Evolutionary conservation across 2,329 filamentous ascomycete species (phyloP), one percentile per base, ranked within the genome.

Genomic region (Penicillium sp.): DNA sequence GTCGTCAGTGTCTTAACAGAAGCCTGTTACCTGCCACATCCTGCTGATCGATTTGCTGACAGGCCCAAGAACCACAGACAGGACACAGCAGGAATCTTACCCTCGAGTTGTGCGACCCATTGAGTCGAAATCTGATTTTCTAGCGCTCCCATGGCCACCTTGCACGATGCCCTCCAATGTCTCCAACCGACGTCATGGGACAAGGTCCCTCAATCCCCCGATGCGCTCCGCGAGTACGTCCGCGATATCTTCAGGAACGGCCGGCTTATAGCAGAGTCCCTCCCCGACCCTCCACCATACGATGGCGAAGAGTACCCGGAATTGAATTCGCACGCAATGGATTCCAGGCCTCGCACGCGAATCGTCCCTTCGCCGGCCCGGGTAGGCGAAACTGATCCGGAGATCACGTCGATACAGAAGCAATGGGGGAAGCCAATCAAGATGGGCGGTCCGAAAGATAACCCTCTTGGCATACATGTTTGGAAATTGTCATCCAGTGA

Each of bases 401-500:
- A 85, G n/a, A 80, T 86, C 35, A 79, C 79, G 31, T 78, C 83
- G 19, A 77, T 96, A n/a, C 87, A 88, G 59, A 90, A 90, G 70
- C 85, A 91, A 75, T 97, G 94, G 92, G 85, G 86, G 44, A 96
- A 96, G 74, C 89, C 92, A 43, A 78, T 93, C 75, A 76, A 74
- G 44, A 60, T 74, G 50, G 77, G 91, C 56, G 86, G 83, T 43
- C 76, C 84, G 3, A 87, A 83, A 65, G 88, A 93, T 19, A 95
- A 96, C 69, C 90, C 91, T 0, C 80, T 91, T 9, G 87, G 83
- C 0, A 87, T 97, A 61, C 83, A 82, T 56, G 87, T 97, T 24
- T 96, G 90, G 78, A 96, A 96, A 74, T 82, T 95, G 60, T 79
- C 83, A 0, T 86, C 89, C 2, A 89, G 90, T 67, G 94, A 98